These are phyloP conservation scores for Azolla pinnata DNA, from an alignment of 75 land plant genomes.

Conservation along the genomic window DNA sequence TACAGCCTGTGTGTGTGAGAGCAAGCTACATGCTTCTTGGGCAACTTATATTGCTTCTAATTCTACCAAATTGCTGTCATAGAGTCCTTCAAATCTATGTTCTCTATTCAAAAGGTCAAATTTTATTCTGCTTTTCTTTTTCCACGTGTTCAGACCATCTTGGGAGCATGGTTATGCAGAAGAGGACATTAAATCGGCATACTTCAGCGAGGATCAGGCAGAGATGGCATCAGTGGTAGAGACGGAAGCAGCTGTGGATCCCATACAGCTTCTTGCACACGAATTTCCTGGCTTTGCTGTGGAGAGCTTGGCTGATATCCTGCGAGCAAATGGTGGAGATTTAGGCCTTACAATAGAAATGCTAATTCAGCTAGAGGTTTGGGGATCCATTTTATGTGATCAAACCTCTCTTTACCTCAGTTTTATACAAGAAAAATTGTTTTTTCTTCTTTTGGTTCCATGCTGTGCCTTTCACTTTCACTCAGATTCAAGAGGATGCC, in stretches of 20 bases:
- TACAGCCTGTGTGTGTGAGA: too few relatives aligned
- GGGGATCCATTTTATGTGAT: not conserved
- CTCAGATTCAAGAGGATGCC: constrained; percentile 7
- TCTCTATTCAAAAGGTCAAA: too few relatives aligned
- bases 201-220: constrained; percentile 14
- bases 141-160: constrained; percentile 18
- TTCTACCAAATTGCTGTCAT: too few relatives aligned
- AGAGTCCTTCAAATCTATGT: too few relatives aligned
- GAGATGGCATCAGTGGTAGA: constrained; percentile 13
- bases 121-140: too few relatives aligned
- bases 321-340: constrained; percentile 69
- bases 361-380: constrained; percentile 91
- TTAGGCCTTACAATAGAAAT: constrained; percentile 70
- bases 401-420: not conserved
- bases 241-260: constrained; percentile 34
- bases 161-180: constrained; percentile 20
- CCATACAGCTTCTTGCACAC: constrained; percentile 46
- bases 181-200: constrained; percentile 22
- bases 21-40: too few relatives aligned
- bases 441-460: constrained; percentile 14
- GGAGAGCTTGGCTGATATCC: constrained; percentile 82
- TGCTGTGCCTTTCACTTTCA: too few relatives aligned
- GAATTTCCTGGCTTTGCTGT: constrained; percentile 85
- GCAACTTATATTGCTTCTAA: too few relatives aligned
- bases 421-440: not conserved